Evolutionary conservation across 2,329 filamentous ascomycete genomes (phyloP).

Genomic region (Talaromyces sp.): DNA sequence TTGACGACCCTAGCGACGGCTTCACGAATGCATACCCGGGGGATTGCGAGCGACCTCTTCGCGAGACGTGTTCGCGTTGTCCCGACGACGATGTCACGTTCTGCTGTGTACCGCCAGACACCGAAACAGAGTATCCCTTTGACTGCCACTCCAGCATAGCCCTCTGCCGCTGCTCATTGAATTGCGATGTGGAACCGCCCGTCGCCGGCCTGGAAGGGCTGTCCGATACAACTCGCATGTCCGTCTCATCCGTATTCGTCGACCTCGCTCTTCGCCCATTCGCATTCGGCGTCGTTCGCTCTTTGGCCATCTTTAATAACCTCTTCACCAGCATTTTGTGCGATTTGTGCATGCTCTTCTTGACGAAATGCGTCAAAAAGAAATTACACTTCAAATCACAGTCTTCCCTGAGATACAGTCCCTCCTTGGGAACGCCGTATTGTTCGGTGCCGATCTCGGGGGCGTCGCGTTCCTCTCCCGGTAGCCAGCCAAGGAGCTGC

Average conservation of each 20-base stretch:
- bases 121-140: conserved; percentile 14
- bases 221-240: neutral
- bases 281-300: conserved; percentile 19
- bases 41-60: conserved; percentile 12
- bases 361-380: conserved; percentile 69
- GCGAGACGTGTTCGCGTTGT: neutral
- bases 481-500: conserved; percentile 68
- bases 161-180: conserved; percentile 13
- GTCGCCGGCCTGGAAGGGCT: neutral
- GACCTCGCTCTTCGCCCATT: neutral
- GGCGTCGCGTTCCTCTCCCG: conserved; percentile 64
- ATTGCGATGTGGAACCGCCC: neutral
- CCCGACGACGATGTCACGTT: conserved; percentile 1
- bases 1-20: conserved; percentile 5
- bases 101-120: conserved; percentile 13
- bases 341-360: conserved; percentile 73
- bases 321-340: conserved; percentile 65
- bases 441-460: conserved; percentile 62
- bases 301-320: conserved; percentile 49
- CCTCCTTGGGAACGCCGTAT: conserved; percentile 54
- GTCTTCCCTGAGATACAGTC: conserved; percentile 76
- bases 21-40: conserved; percentile 7
- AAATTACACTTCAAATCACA: conserved; percentile 77
- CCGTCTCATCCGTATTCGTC: neutral
- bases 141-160: conserved; percentile 11